Percentiles rank a stretch among this genome's conserved stretches.
Evolutionary conservation across 148 eudicot species (phyloP).

Genomic region (Amaranthus cruentus): DNA sequence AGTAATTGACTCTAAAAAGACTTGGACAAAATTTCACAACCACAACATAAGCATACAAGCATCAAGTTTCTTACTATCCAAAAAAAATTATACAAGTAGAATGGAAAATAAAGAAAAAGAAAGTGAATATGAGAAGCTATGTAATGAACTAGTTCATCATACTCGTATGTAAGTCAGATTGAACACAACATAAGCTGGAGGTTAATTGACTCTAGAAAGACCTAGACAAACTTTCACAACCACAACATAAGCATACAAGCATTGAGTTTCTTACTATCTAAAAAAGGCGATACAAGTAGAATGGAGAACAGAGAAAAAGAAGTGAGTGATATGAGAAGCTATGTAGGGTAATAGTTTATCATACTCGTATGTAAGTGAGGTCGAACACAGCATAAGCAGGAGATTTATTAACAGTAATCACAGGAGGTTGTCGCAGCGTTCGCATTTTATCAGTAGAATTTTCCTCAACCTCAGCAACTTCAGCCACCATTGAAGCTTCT

Average conservation of each 20-base stretch:
- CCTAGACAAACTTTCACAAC: background rate
- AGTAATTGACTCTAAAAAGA: too few species aligned
- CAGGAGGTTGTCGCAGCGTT: constrained; percentile 65
- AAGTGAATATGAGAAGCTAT: too few species aligned
- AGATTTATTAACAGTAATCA: constrained; percentile 71
- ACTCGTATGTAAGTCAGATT: too few species aligned
- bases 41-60: too few species aligned
- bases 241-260: background rate
- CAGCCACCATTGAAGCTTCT: constrained; percentile 86
- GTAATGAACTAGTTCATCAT: too few species aligned
- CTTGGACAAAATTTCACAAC: too few species aligned
- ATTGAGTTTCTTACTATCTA: background rate
- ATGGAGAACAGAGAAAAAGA: background rate
- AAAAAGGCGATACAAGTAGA: background rate
- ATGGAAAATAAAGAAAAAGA: too few species aligned
- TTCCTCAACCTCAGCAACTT: constrained; percentile 84
- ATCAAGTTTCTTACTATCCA: too few species aligned
- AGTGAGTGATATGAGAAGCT: background rate
- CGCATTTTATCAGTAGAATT: constrained; percentile 65
- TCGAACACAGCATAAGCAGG: constrained; percentile 73
- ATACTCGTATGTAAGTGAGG: constrained; percentile 77
- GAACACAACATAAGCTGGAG: too few species aligned
- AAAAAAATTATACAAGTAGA: too few species aligned
- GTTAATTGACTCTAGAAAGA: too few species aligned
- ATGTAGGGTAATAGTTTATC: background rate